phyloP scores from a whole-genome alignment of 2,329 filamentous ascomycete genomes.

The Exophiala sp. region DNA sequence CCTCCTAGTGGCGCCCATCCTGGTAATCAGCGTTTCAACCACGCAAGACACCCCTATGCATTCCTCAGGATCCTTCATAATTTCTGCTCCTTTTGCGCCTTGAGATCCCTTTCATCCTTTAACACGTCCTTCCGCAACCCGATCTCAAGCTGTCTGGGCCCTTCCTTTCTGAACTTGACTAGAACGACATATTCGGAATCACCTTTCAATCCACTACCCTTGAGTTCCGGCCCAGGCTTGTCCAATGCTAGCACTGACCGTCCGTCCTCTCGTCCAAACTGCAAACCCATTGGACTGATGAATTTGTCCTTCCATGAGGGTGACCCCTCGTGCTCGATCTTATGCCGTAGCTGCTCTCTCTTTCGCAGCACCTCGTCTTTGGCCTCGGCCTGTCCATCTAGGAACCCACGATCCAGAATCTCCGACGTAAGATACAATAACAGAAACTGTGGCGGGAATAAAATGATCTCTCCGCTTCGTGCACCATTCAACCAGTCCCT shows the following conservation, averaged over 20 bases:
- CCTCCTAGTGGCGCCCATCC: too few relatives aligned
- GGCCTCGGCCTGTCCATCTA: conserved; percentile 7
- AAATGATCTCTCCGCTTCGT: conserved; percentile 63
- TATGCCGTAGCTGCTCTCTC: conserved; percentile 45
- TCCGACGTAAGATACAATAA: conserved; percentile 52
- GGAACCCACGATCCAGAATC: conserved; percentile 43
- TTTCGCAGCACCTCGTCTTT: conserved; percentile 31
- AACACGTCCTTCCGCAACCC: conserved; percentile 48
- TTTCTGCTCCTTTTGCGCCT: background rate
- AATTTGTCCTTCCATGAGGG: conserved; percentile 46
- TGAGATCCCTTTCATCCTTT: conserved; percentile 32
- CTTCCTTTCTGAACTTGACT: conserved; percentile 55
- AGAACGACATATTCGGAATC: conserved; percentile 55
- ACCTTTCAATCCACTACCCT: conserved; percentile 47
- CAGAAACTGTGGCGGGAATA: conserved; percentile 85
- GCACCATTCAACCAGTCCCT: conserved; percentile 66
- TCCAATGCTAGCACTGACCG: conserved; percentile 53
- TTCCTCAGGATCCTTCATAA: background rate
- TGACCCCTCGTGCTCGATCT: conserved; percentile 41
- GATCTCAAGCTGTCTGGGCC: conserved; percentile 55
- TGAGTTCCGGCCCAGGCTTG: conserved; percentile 54
- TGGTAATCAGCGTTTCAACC: too few relatives aligned
- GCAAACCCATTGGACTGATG: conserved; percentile 41
- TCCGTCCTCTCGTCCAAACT: conserved; percentile 43
- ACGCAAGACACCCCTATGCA: background rate